Conservation (phyloP, 2,329 filamentous ascomycete species). For the Seiridium cupressi region DNA sequence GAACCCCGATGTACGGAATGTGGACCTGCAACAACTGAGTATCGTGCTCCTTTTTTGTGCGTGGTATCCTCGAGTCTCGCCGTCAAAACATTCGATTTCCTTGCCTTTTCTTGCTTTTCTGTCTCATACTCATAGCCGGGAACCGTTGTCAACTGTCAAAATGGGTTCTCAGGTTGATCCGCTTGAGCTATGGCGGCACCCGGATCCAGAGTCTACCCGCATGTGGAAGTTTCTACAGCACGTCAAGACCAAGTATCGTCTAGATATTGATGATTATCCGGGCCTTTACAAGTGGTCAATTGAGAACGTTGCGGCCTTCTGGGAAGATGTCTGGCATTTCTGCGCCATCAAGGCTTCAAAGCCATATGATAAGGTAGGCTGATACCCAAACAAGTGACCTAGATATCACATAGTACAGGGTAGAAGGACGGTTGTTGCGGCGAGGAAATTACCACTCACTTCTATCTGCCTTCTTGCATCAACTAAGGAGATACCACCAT, state of each 20-base stretch:
- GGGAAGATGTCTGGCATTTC: conserved; percentile 83
- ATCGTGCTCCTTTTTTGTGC: too few relatives aligned
- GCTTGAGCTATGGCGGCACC: conserved; percentile 69
- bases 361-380: conserved; percentile 57
- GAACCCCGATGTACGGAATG: conserved; percentile 4
- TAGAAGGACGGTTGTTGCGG: too few relatives aligned
- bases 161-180: conserved; percentile 23
- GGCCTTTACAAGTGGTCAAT: conserved; percentile 86
- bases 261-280: conserved; percentile 65
- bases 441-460: too few relatives aligned
- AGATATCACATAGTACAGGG: not conserved
- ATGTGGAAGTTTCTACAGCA: conserved; percentile 71
- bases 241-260: conserved; percentile 65
- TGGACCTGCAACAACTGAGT: not conserved
- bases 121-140: too few relatives aligned
- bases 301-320: conserved; percentile 72
- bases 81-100: too few relatives aligned
- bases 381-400: not conserved
- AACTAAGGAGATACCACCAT: too few relatives aligned
- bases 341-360: conserved; percentile 71
- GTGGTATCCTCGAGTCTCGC: too few relatives aligned
- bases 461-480: too few relatives aligned
- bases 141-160: too few relatives aligned
- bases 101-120: too few relatives aligned
- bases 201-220: conserved; percentile 62